A percentile compares a stretch with the other conserved stretches of the same genome.
Evolutionary conservation across 2,329 filamentous ascomycete species (phyloP).

Genomic region (Hypoxylon sp.): DNA sequence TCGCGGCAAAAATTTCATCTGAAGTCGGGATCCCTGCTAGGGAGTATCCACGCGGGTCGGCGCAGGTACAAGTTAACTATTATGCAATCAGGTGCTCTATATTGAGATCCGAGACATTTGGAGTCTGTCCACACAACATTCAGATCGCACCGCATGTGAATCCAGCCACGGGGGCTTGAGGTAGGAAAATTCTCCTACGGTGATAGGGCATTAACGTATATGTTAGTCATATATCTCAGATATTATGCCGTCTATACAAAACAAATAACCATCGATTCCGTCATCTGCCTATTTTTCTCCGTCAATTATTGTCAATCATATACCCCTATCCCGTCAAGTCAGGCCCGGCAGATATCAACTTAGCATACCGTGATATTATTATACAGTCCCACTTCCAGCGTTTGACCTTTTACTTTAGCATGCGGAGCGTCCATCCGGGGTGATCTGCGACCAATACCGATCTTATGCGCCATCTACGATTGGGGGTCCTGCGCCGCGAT

Average conservation of each 20-base stretch:
- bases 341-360: slow-evolving; percentile 28
- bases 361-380: slow-evolving; percentile 17
- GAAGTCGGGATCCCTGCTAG: slow-evolving; percentile 31
- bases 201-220: slow-evolving; percentile 11
- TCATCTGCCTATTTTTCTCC: slow-evolving; percentile 40
- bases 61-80: slow-evolving; percentile 48
- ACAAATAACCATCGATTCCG: slow-evolving; percentile 15
- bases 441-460: slow-evolving; percentile 44
- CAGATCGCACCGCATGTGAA: slow-evolving; percentile 47
- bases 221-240: slow-evolving; percentile 21
- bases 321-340: slow-evolving; percentile 10
- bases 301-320: not conserved
- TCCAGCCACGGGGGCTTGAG: slow-evolving; percentile 45
- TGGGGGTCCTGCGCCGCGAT: slow-evolving; percentile 31
- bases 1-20: slow-evolving; percentile 26
- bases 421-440: slow-evolving; percentile 39
- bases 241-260: slow-evolving; percentile 28
- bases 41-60: slow-evolving; percentile 42
- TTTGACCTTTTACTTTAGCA: slow-evolving; percentile 20
- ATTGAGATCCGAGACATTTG: slow-evolving; percentile 44
- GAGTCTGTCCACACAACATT: slow-evolving; percentile 37
- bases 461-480: slow-evolving; percentile 34
- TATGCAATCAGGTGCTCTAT: slow-evolving; percentile 46
- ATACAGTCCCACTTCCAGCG: slow-evolving; percentile 15
- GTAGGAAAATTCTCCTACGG: slow-evolving; percentile 10